These are phyloP conservation scores for Leptographium galeiforme DNA, from an alignment of 2,329 filamentous ascomycete species.

Conservation along the genomic window DNA sequence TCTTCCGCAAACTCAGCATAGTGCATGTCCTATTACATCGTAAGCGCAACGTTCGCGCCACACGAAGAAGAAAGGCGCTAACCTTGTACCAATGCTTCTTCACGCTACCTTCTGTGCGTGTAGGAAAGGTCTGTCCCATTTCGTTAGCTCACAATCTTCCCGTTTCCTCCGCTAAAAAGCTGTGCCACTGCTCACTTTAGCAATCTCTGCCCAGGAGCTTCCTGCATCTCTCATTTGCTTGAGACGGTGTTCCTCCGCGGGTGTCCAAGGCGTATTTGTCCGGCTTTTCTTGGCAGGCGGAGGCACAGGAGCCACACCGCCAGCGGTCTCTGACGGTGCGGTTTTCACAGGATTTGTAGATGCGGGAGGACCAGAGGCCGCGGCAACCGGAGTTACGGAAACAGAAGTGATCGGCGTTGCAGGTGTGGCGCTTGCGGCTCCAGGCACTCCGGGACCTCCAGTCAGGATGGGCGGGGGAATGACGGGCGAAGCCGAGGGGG, in stretches of 20 bases:
- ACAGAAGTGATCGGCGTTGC: slow-evolving; percentile 22
- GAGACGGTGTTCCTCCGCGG: slow-evolving; percentile 78
- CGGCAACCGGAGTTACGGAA: slow-evolving; percentile 5
- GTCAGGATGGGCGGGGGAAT: slow-evolving; percentile 14
- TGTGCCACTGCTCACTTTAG: slow-evolving; percentile 52
- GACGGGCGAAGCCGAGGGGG: slow-evolving; percentile 12
- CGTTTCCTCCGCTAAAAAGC: not conserved
- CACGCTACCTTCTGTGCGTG: slow-evolving; percentile 87
- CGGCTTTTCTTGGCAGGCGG: slow-evolving; percentile 77
- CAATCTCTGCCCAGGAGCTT: slow-evolving; percentile 95
- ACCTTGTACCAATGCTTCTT: slow-evolving; percentile 99
- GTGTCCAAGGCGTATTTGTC: slow-evolving; percentile 98
- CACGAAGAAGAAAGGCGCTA: slow-evolving; percentile 13
- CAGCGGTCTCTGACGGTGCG: slow-evolving; percentile 6
- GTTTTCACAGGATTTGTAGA: slow-evolving; percentile 8
- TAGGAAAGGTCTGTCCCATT: slow-evolving; percentile 62
- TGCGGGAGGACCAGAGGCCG: slow-evolving; percentile 10
- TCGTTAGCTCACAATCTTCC: not conserved
- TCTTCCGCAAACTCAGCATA: slow-evolving; percentile 97
- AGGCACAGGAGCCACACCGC: slow-evolving; percentile 22
- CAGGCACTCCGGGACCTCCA: slow-evolving; percentile 10
- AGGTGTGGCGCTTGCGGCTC: slow-evolving; percentile 17
- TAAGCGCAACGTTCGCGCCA: not conserved
- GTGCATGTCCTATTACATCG: slow-evolving; percentile 70
- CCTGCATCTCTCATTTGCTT: slow-evolving; percentile 91